A percentile compares a stretch with the other conserved stretches of the same genome.
phyloP scores from a whole-genome alignment of 2,329 filamentous ascomycete genomes.

The Nigrospora sphaerica region DNA sequence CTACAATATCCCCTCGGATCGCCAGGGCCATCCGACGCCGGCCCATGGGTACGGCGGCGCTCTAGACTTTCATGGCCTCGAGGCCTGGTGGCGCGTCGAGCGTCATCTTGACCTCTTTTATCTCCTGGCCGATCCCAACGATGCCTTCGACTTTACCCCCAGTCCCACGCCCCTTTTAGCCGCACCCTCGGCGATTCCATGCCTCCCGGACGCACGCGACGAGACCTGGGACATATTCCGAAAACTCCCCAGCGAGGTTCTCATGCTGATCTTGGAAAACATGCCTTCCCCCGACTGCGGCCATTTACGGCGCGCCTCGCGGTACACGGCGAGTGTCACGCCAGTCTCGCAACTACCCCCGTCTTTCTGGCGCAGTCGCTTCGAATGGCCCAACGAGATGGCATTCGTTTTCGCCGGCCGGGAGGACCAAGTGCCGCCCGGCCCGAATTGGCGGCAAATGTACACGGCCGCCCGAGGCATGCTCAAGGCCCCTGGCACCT shows the following conservation, averaged over 20 bases:
- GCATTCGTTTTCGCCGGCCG: constrained; percentile 12
- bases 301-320: constrained; percentile 10
- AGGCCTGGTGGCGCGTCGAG: constrained; percentile 3
- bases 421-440: constrained; percentile 3
- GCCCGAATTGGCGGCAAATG: constrained; percentile 11
- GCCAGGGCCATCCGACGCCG: constrained; percentile 1
- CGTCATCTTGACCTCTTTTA: constrained; percentile 7
- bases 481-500: constrained; percentile 5
- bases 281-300: constrained; percentile 9
- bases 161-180: constrained; percentile 5
- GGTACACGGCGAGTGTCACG: constrained; percentile 7
- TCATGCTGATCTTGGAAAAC: constrained; percentile 8
- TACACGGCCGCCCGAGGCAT: constrained; percentile 9
- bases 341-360: constrained; percentile 7
- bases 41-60: constrained; percentile 10
- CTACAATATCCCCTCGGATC: constrained; percentile 10
- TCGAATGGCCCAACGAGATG: constrained; percentile 9
- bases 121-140: constrained; percentile 7
- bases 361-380: constrained; percentile 14
- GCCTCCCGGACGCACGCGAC: neutral
- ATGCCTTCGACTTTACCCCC: constrained; percentile 8
- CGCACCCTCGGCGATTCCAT: neutral
- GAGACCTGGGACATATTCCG: constrained; percentile 7
- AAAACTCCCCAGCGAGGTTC: constrained; percentile 11
- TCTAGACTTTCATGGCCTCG: constrained; percentile 1